Base-by-base conservation (phyloP, 2,329 filamentous ascomycete genomes). In the Aspergillus sp. region DNA sequence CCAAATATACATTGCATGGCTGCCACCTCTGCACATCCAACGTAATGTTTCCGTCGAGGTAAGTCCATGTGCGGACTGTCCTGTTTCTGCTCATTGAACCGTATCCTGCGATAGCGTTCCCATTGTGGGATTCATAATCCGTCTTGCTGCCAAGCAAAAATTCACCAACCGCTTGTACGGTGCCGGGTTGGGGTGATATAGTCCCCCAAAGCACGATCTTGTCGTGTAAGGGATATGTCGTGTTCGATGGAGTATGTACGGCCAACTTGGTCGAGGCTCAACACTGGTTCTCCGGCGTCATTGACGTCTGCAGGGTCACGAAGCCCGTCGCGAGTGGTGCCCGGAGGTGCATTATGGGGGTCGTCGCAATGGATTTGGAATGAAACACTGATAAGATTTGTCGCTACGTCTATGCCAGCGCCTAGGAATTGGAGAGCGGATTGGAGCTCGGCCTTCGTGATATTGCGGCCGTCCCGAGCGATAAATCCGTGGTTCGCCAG, bases 401-500 rank as follows among this genome's bases (percentile, higher is more conserved):
- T 31, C 13, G 43, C 21, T 4, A 49, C 36, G 32, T 52, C 50
- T 3, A 47, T 5, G 32, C 53, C 57, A 13, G 57, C 42, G 1
- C 57, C 55, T 25, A 59, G 42, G 13, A 48, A 45, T 10, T 47
- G 47, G 1, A 59, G 41, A 5, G 55, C 57, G 2, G 55, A 44
- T 42, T 49, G 48, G 1, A 59, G 41, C n/a, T 58, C 38, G 5
- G 25, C 23, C 5, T 48, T 42, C 6, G 57, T 58, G 50, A 59
- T 56, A 31, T 52, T 50, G 16, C 55, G 53, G 7, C 57, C 57
- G 17, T 52, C 46, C 13, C 55, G 55, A 4, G 57, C 42, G 17
- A 59, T 58, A n/a, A 49, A 34, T 19, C 53, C 52, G 44, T 58
- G 55, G 50, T 59, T 59, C 21, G 57, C 57, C 29, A 59, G 57